Evolutionary conservation across 1,139 yeast species (phyloP), one percentile per base, ranked within the genome.

Genomic region (Candida tetrigidarum): DNA sequence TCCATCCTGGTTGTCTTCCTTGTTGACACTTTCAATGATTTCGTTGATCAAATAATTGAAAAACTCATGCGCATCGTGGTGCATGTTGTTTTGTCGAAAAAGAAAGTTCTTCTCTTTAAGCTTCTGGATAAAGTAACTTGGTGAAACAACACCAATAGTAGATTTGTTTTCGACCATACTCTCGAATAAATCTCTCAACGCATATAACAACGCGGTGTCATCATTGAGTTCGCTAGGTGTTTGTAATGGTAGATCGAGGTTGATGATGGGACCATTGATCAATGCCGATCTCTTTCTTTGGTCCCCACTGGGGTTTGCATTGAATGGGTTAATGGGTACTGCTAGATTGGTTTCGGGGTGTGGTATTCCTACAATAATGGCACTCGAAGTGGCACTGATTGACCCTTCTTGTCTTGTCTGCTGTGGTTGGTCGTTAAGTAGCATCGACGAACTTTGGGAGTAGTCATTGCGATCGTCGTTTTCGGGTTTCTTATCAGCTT

Each of bases 51-150:
- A 65, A 58, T 89, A 92, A 63, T 92, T 92, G 60, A 91, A 78
- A 63, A 93, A 93, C 63, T 93, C 99, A 65, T 93, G 99, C 2
- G 99, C 97, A 71, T 93, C 99, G 61, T 93, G 99, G 63, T 93
- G 99, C 96, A 92, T 91, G 50, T 74, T 74, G 43, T 87, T 84
- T 49, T 91, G 87, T 50, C 96, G 75, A 62, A 93, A 93, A 54
- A 93, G 70, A 55, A 83, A 87, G 62, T 93, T 93, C 56, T 89
- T 91, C 46, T 80, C 81, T 62, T 91, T 91, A 44, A 92, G 71
- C 43, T 85, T 84, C 40, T 83, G 84, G 41, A 93, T 81, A 42
- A 93, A 79, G 56, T 80, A 78, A 26, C 74, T 69, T 0, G 98
- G 97, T 1, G 96, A 87, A 0, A 90, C 92, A 7, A 93, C 90